A percentile compares a stretch with the other conserved stretches of the same genome.
Evolutionary conservation across 768 basidiomycete species (phyloP).

Genomic region (Rhodotorula kratochvilovae): DNA sequence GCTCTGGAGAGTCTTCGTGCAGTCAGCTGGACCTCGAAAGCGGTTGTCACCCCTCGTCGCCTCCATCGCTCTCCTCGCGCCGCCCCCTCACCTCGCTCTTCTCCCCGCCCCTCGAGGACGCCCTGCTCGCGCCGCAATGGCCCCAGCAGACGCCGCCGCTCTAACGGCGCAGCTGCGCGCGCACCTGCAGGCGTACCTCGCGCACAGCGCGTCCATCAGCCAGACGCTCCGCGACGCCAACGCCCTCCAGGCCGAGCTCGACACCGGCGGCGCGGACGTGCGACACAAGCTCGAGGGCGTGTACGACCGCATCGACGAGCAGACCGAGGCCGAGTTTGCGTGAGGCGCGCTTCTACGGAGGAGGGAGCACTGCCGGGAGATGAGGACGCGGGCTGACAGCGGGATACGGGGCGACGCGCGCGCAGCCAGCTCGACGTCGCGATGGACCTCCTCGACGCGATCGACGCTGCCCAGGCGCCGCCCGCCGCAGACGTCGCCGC

Average conservation of each 20-base stretch:
- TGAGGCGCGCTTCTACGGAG: too few species aligned
- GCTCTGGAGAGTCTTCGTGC: too few species aligned
- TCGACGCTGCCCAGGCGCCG: conserved; percentile 5
- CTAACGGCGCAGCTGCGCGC: conserved; percentile 21
- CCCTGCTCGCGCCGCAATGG: neutral
- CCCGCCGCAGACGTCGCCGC: neutral
- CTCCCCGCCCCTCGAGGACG: too few species aligned
- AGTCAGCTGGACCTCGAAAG: too few species aligned
- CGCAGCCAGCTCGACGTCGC: conserved; percentile 24
- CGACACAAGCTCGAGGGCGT: conserved; percentile 11
- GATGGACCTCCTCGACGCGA: conserved; percentile 8
- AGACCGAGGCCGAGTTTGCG: conserved; percentile 28
- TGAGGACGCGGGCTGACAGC: neutral
- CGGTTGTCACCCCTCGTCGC: too few species aligned
- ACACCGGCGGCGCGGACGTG: conserved; percentile 10
- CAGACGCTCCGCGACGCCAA: conserved; percentile 25
- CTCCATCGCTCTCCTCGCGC: too few species aligned
- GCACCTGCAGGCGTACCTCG: conserved; percentile 20
- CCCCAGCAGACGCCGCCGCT: neutral
- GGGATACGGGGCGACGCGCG: neutral
- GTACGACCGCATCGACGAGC: conserved; percentile 21
- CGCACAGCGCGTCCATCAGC: conserved; percentile 10
- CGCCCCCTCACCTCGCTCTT: neutral
- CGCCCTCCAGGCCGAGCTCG: conserved; percentile 29
- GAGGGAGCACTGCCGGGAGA: too few species aligned